Base-by-base conservation (phyloP, 2,329 filamentous ascomycete species). In the Stagonosporopsis tanaceti region DNA sequence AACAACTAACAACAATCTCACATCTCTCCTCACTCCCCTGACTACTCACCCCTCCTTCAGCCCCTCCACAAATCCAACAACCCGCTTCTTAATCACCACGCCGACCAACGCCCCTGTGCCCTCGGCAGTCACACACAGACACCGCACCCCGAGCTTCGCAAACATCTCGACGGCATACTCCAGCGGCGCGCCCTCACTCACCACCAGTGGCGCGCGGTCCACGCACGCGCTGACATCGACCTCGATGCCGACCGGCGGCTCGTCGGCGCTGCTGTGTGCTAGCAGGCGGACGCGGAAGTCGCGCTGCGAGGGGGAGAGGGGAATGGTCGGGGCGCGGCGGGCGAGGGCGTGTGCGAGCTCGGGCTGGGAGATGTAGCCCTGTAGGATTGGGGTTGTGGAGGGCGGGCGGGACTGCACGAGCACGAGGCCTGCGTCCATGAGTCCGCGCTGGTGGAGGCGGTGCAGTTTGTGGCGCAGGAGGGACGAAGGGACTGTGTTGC, bases 101-200 rank as follows among this genome's bases (percentile, higher is more conserved):
- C 85, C 84, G 3, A 84, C 71, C 44, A 85, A 69, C 59, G 63
- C 75, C 1, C 82, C 79, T 22, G 77, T 83, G 1, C 82, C 82
- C 57, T 84, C 81, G 59, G 84, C 82, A 2, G 81, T 77, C 6
- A 87, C 83, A 79, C 84, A 81, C 40, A 87, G 59, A 72, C 86
- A 79, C 56, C 84, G 72, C 61, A 86, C 60, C 0, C 84, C 85
- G 39, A 87, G 64, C 66, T 85, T 85, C 3, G 80, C 80, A 74
- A 87, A 86, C 80, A 87, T 82, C 70, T 87, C 85, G 1, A 86
- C 81, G 0, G 80, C 83, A 68, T 84, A 85, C 68, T 87, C 85
- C 64, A 87, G 77, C 9, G 84, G 84, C 40, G 84, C 83, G 41
- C 79, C 78, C 1, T 77, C 78, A 52, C 77, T 81, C 6, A 87